Percentiles rank a stretch among this genome's conserved stretches.
Conservation (phyloP, 495 filamentous ascomycete genomes). For the Xylaria grammica region DNA sequence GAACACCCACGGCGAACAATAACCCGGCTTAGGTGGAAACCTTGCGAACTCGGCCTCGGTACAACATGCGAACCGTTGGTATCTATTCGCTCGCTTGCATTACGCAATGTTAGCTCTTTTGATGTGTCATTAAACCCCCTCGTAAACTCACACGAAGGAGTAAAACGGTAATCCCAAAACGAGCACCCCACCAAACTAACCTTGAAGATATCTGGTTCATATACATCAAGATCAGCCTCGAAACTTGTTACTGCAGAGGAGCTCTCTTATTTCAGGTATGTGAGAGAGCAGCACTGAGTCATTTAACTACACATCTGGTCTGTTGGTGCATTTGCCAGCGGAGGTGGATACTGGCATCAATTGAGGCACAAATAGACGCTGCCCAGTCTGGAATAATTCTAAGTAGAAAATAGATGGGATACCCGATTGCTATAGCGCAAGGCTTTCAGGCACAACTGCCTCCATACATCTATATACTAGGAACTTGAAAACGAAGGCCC, state of each 20-base stretch:
- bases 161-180: too few relatives aligned
- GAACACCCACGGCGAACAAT: conserved; percentile 11
- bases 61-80: background rate
- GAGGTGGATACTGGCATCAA: background rate
- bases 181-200: background rate
- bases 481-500: background rate
- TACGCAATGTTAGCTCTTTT: background rate
- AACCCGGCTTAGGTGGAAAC: conserved; percentile 1
- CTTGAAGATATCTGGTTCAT: background rate
- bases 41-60: background rate
- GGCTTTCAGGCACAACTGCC: background rate
- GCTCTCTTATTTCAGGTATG: background rate
- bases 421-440: conserved; percentile 26
- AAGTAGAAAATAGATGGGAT: conserved; percentile 20
- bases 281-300: background rate
- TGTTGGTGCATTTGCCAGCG: background rate
- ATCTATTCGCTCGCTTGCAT: background rate
- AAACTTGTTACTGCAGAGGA: background rate
- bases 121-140: background rate
- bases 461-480: background rate
- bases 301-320: background rate
- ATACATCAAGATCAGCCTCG: background rate
- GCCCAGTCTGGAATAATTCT: background rate
- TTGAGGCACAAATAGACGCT: background rate
- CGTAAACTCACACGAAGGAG: background rate